phyloP scores from a whole-genome alignment of 1,284 basidiomycete species.

The Fomitopsis palustris region DNA sequence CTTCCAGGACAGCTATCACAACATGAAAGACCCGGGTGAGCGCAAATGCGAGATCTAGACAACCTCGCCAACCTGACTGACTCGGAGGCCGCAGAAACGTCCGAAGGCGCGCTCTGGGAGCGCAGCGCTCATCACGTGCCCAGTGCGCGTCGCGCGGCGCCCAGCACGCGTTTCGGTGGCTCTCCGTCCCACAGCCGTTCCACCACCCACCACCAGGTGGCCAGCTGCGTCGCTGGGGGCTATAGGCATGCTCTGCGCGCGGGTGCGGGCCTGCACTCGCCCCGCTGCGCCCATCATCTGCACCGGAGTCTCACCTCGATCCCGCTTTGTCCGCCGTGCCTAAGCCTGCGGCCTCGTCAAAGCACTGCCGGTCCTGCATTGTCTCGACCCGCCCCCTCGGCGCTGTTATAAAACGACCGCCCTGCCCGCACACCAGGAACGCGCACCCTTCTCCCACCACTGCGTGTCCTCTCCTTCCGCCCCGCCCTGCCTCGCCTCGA shows the following conservation, averaged over 20 bases:
- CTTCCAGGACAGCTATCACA: no score
- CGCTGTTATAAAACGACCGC: neutral
- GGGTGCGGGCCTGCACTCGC: neutral
- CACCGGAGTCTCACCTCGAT: neutral
- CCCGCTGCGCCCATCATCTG: neutral
- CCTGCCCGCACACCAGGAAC: neutral
- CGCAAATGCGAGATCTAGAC: no score
- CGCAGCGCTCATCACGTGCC: neutral
- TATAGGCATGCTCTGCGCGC: neutral
- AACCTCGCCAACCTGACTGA: no score
- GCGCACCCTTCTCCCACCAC: neutral
- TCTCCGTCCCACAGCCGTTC: neutral
- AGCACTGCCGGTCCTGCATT: conserved; percentile 1
- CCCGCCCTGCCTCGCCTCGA: conserved; percentile 2
- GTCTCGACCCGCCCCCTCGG: neutral
- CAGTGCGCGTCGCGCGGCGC: neutral
- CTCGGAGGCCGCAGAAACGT: no score
- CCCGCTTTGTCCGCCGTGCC: conserved; percentile 6
- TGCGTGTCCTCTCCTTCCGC: conserved; percentile 3
- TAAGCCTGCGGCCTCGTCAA: neutral
- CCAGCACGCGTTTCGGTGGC: neutral
- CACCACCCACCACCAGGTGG: neutral
- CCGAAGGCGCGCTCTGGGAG: neutral
- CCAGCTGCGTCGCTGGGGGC: neutral
- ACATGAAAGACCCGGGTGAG: no score